Percentiles rank a stretch among this genome's conserved stretches.
Conservation (phyloP, 1,139 yeast species). For the Yamadazyma sp. region DNA sequence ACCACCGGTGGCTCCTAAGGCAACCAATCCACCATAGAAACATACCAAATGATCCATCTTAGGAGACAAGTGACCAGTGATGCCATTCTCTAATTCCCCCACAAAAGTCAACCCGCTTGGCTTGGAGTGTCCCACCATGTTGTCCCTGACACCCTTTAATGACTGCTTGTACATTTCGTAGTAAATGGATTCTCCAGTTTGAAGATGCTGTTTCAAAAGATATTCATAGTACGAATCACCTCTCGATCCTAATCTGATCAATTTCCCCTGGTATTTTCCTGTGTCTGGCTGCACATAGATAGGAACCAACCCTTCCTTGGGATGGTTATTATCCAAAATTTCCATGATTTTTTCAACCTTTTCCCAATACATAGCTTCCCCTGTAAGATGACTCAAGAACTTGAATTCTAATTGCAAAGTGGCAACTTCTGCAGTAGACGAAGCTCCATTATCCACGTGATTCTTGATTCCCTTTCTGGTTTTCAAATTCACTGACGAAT, state of each 20-base stretch:
- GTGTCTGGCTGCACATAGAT: conserved; percentile 74
- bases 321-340: conserved; percentile 54
- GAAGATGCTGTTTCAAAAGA: conserved; percentile 80
- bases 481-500: conserved; percentile 71
- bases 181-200: conserved; percentile 66
- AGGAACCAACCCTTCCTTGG: conserved; percentile 80
- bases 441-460: conserved; percentile 62
- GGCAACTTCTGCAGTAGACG: conserved; percentile 89
- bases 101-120: conserved; percentile 69
- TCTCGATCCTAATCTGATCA: conserved; percentile 81
- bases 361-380: conserved; percentile 77
- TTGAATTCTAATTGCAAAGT: conserved; percentile 88
- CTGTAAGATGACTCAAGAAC: conserved; percentile 77
- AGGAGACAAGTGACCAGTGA: conserved; percentile 56
- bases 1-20: conserved; percentile 86
- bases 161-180: conserved; percentile 76
- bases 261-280: conserved; percentile 63
- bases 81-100: conserved; percentile 77
- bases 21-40: conserved; percentile 87
- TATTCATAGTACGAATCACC: conserved; percentile 95
- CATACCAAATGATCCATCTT: conserved; percentile 96
- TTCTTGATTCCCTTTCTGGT: conserved; percentile 60
- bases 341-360: conserved; percentile 72
- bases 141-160: conserved; percentile 65
- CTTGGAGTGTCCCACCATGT: conserved; percentile 57